These are phyloP conservation scores for Penicillium sp. DNA, from an alignment of 2,329 filamentous ascomycete genomes.

Conservation along the genomic window DNA sequence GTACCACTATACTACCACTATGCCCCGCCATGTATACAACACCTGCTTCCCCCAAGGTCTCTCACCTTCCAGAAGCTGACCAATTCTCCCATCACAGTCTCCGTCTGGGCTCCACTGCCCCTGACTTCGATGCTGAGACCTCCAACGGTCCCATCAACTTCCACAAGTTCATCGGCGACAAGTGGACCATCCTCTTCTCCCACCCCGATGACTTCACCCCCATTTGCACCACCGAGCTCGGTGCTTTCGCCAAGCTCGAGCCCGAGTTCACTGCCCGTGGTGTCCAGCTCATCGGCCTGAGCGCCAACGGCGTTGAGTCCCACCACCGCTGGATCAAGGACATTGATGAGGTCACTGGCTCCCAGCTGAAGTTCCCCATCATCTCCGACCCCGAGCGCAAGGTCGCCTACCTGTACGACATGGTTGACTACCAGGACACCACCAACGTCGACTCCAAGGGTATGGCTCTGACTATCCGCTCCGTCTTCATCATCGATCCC, in stretches of 20 bases:
- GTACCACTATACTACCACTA: slow-evolving; percentile 28
- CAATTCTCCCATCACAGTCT: slow-evolving; percentile 45
- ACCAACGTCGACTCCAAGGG: slow-evolving; percentile 80
- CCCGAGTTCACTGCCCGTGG: slow-evolving; percentile 84
- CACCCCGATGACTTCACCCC: slow-evolving; percentile 84
- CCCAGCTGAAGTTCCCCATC: slow-evolving; percentile 73
- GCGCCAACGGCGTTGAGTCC: slow-evolving; percentile 78
- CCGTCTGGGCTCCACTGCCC: slow-evolving; percentile 66
- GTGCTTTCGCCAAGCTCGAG: slow-evolving; percentile 89
- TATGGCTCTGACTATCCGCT: slow-evolving; percentile 81
- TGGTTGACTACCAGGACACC: slow-evolving; percentile 80
- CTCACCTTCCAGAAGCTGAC: background rate
- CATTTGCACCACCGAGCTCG: slow-evolving; percentile 94
- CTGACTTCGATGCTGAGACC: slow-evolving; percentile 70
- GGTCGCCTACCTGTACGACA: slow-evolving; percentile 75
- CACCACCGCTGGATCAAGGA: slow-evolving; percentile 92
- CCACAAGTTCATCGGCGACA: slow-evolving; percentile 71
- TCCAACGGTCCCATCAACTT: slow-evolving; percentile 69
- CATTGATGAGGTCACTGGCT: slow-evolving; percentile 75
- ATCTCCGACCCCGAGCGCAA: slow-evolving; percentile 79
- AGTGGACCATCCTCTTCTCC: slow-evolving; percentile 71
- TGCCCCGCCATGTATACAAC: background rate
- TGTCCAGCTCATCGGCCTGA: slow-evolving; percentile 87
- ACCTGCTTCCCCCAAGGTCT: background rate
- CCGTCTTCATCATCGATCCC: slow-evolving; percentile 92